Percentiles rank a stretch among this genome's conserved stretches.
Evolutionary conservation across 2,329 filamentous ascomycete genomes (phyloP).

Genomic region (Blastomyces parvus): DNA sequence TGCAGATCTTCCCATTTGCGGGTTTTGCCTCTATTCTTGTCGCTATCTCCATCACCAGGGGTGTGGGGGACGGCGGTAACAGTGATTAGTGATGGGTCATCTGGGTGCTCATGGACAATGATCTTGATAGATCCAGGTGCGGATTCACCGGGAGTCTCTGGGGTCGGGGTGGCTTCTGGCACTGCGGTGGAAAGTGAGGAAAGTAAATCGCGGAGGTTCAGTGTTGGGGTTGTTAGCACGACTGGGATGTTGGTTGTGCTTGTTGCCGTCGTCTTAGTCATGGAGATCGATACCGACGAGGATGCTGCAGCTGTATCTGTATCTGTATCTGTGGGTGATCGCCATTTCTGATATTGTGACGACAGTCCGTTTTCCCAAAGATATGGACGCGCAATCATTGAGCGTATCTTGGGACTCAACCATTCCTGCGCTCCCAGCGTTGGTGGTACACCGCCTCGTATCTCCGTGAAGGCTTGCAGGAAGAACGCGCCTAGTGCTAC

Average conservation of each 20-base stretch:
- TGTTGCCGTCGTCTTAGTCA: background rate
- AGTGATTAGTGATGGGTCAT: constrained; percentile 3
- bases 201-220: constrained; percentile 24
- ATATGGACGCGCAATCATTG: constrained; percentile 33
- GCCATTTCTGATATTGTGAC: constrained; percentile 15
- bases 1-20: constrained; percentile 61
- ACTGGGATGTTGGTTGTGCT: background rate
- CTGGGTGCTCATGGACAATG: constrained; percentile 13
- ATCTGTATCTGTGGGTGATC: constrained; percentile 13
- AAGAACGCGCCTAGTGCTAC: constrained; percentile 54
- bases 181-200: constrained; percentile 19
- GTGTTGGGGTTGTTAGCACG: constrained; percentile 12
- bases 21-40: background rate
- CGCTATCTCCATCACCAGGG: background rate
- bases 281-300: background rate
- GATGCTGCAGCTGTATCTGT: constrained; percentile 12
- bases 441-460: constrained; percentile 49
- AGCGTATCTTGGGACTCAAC: constrained; percentile 45
- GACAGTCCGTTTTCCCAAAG: constrained; percentile 21
- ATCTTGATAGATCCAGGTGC: constrained; percentile 4
- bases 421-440: constrained; percentile 47
- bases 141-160: constrained; percentile 19
- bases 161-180: constrained; percentile 19
- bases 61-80: background rate
- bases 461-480: constrained; percentile 52